phyloP scores from a whole-genome alignment of 345 rosid species.

The Camelina hispida region DNA sequence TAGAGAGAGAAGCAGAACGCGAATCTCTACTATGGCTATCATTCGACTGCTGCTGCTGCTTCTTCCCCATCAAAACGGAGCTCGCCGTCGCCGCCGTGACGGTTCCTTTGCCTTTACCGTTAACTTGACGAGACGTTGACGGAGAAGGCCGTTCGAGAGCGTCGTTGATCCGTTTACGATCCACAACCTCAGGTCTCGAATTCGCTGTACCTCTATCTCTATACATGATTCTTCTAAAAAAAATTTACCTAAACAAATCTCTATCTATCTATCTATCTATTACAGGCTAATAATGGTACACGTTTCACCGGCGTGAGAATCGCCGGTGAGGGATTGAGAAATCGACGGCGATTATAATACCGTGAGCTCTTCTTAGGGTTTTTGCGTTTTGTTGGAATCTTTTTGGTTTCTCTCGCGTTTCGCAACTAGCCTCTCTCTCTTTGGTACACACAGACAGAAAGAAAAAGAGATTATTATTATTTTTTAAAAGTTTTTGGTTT shows the following conservation, averaged over 20 bases:
- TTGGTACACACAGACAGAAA: background rate
- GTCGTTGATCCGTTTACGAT: constrained; percentile 86
- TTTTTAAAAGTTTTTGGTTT: background rate
- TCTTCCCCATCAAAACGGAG: constrained; percentile 59
- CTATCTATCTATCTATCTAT: background rate
- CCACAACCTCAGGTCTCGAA: constrained; percentile 70
- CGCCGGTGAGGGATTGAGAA: constrained; percentile 26
- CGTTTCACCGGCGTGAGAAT: constrained; percentile 26
- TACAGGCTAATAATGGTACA: background rate
- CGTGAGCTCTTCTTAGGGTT: constrained; percentile 45
- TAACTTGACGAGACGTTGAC: constrained; percentile 63
- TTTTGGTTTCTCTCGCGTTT: constrained; percentile 20
- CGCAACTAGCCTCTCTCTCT: constrained; percentile 1
- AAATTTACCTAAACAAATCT: constrained; percentile 10
- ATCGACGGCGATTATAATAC: constrained; percentile 18
- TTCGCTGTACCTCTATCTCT: constrained; percentile 57
- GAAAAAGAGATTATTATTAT: background rate
- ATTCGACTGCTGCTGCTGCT: constrained; percentile 64
- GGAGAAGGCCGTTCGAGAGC: constrained; percentile 79
- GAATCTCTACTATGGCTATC: constrained; percentile 63
- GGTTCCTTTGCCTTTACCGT: constrained; percentile 67
- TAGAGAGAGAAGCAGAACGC: constrained; percentile 55
- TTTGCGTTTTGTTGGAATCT: constrained; percentile 27
- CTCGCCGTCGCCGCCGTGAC: constrained; percentile 31
- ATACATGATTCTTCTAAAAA: constrained; percentile 19